Conservation (phyloP, 805 yeast species). For the Sungouiozyma ichnusensis region DNA sequence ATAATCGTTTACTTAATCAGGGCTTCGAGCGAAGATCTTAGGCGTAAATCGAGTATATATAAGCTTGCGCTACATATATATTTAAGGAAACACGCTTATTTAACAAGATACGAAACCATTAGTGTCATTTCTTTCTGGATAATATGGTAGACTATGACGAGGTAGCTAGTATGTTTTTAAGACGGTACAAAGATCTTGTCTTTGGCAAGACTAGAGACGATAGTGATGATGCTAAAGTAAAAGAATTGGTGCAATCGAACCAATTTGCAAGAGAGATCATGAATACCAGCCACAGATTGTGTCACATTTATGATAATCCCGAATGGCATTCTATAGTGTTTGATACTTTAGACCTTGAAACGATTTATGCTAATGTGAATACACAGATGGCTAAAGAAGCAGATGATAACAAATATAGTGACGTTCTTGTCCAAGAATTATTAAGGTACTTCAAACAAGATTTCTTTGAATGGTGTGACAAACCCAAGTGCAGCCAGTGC, state of each 20-base stretch:
- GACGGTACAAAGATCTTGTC: conserved; percentile 14
- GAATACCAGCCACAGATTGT: conserved; percentile 14
- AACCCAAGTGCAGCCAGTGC: conserved; percentile 52
- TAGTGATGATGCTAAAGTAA: conserved; percentile 7
- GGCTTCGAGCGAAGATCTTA: not conserved
- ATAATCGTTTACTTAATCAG: not conserved
- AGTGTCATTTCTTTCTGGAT: too few relatives aligned
- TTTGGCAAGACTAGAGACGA: conserved; percentile 10
- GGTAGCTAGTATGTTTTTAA: conserved; percentile 16
- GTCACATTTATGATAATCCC: conserved; percentile 33
- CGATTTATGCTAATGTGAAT: conserved; percentile 54
- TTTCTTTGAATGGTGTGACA: conserved; percentile 77
- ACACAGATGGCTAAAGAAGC: conserved; percentile 19
- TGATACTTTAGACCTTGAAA: conserved; percentile 50
- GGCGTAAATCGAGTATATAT: not conserved
- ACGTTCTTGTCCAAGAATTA: conserved; percentile 46
- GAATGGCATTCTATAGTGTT: conserved; percentile 46
- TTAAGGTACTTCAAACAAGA: conserved; percentile 64
- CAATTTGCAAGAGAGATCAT: conserved; percentile 18
- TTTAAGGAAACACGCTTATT: not conserved
- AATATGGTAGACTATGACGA: conserved; percentile 1
- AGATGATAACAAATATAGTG: conserved; percentile 34
- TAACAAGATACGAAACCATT: not conserved
- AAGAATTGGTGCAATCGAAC: conserved; percentile 12
- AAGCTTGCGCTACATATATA: not conserved